Evolutionary conservation across 1,284 basidiomycete species (phyloP).

Genomic region (Meripilus lineatus): DNA sequence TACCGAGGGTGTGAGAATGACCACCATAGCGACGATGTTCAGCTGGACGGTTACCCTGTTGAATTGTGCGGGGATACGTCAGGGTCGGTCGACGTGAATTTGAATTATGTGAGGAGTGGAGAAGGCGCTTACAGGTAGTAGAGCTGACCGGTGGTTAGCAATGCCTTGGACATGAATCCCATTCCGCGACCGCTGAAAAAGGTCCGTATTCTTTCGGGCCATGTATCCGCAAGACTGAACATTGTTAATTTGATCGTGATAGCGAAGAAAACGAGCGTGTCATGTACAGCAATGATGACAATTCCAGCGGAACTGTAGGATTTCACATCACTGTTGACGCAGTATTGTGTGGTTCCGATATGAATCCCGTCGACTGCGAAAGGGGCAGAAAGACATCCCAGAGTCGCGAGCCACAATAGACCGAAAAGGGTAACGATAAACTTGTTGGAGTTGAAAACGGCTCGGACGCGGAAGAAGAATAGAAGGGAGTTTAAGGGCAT

Average conservation of each 20-base stretch:
- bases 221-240: conserved; percentile 4
- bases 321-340: conserved; percentile 5
- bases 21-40: conserved; percentile 4
- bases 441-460: conserved; percentile 3
- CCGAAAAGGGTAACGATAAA: conserved; percentile 1
- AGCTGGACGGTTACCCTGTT: conserved; percentile 4
- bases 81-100: background rate
- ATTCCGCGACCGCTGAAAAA: conserved; percentile 4
- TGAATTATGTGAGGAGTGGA: too few relatives aligned
- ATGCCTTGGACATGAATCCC: conserved; percentile 1
- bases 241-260: conserved; percentile 1
- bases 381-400: conserved; percentile 1
- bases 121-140: conserved; percentile 5
- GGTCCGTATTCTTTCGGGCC: background rate
- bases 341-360: conserved; percentile 3
- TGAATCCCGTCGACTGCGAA: conserved; percentile 5
- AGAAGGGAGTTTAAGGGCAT: conserved; percentile 6
- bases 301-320: conserved; percentile 2
- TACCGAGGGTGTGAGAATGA: conserved; percentile 7
- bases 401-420: conserved; percentile 6
- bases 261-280: conserved; percentile 6
- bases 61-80: background rate
- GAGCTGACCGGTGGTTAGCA: conserved; percentile 5
- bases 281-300: conserved; percentile 4
- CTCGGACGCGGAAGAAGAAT: conserved; percentile 8